Conservation (phyloP, 495 filamentous ascomycete genomes). For the Trypethelium eluteriae region DNA sequence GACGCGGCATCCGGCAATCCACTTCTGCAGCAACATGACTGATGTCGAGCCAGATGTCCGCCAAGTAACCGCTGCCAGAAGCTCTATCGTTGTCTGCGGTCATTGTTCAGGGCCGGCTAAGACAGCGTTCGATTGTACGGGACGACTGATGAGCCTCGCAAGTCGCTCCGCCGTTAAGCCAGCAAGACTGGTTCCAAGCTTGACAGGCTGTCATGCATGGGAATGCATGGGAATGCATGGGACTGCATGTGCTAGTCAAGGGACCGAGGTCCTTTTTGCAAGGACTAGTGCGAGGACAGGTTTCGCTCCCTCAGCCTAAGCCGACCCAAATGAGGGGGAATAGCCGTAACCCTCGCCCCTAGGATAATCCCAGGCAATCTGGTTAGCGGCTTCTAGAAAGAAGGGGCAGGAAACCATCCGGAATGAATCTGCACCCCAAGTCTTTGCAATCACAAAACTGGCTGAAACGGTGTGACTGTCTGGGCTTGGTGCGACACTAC, state of each 20-base stretch:
- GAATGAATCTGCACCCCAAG: neutral
- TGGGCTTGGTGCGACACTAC: slow-evolving; percentile 7
- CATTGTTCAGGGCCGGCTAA: neutral
- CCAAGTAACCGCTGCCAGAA: neutral
- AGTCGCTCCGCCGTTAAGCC: neutral
- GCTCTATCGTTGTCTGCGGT: neutral
- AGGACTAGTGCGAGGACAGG: neutral
- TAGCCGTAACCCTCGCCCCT: neutral
- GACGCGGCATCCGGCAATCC: neutral
- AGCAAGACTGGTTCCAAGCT: slow-evolving; percentile 3
- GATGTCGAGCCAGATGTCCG: neutral
- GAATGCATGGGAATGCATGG: slow-evolving; percentile 6
- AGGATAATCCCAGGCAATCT: neutral
- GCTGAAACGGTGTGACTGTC: slow-evolving; percentile 7
- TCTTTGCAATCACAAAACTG: slow-evolving; percentile 5
- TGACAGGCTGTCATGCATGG: slow-evolving; percentile 12
- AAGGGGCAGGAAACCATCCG: slow-evolving; percentile 2
- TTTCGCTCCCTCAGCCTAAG: neutral
- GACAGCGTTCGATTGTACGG: neutral
- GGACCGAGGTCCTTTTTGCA: neutral
- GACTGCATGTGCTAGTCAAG: slow-evolving; percentile 9
- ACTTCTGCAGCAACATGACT: neutral
- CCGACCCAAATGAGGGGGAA: neutral
- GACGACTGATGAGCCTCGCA: neutral
- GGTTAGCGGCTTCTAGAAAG: slow-evolving; percentile 7